A percentile compares a stretch with the other conserved stretches of the same genome.
phyloP scores from a whole-genome alignment of 2,329 filamentous ascomycete species.

The Scleromitrula shiraiana region DNA sequence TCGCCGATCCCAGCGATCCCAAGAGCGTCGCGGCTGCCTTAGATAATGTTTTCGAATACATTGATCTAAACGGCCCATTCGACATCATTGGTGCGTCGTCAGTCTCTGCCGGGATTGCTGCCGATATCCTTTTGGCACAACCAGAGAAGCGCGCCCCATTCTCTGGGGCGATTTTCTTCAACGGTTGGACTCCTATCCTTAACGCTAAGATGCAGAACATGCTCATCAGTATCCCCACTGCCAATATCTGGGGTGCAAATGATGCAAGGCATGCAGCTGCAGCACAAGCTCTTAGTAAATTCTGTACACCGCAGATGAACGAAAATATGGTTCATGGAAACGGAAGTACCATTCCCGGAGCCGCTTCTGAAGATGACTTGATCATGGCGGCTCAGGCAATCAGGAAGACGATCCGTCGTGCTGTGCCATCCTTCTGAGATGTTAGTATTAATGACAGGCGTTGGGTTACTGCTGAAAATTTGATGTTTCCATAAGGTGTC shows the following conservation, averaged over 20 bases:
- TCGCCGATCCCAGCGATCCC: not conserved
- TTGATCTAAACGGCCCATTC: not conserved
- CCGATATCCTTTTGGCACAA: not conserved
- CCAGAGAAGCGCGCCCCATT: conserved; percentile 19
- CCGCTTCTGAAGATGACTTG: not conserved
- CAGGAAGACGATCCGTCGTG: not conserved
- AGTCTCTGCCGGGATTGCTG: not conserved
- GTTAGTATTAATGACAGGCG: too few relatives aligned
- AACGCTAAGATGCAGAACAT: not conserved
- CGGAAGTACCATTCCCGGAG: conserved; percentile 6
- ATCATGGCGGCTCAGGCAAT: not conserved
- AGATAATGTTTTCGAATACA: not conserved
- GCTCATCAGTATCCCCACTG: conserved; percentile 8
- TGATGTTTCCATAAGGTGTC: too few relatives aligned
- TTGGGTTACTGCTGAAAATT: too few relatives aligned
- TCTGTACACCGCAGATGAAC: not conserved
- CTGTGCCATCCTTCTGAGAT: not conserved
- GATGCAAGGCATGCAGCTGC: not conserved
- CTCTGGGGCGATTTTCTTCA: conserved; percentile 13
- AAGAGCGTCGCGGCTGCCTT: not conserved
- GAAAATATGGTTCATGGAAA: conserved; percentile 1
- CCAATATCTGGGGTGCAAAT: conserved; percentile 5
- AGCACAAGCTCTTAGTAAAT: not conserved
- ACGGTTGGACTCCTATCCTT: not conserved
- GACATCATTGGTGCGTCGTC: conserved; percentile 1